Percentiles rank a stretch among this genome's conserved stretches.
These are phyloP conservation scores for Fusarium humuli DNA, from an alignment of 2,329 filamentous ascomycete genomes.

Conservation along the genomic window DNA sequence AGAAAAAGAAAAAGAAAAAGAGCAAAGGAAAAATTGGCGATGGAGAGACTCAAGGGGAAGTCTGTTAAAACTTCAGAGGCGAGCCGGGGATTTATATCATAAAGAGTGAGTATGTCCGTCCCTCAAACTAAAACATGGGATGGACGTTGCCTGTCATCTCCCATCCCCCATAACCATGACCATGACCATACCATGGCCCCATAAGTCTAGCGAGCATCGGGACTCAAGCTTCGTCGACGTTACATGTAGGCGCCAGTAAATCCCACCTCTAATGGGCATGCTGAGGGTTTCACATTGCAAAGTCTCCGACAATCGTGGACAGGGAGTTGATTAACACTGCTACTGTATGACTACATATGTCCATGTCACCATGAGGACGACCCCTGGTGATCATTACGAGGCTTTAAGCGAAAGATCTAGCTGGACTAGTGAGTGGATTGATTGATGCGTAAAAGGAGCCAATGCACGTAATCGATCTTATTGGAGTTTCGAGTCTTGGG, in stretches of 20 bases:
- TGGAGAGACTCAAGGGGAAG: conserved; percentile 32
- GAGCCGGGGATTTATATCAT: conserved; percentile 37
- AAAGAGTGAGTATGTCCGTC: neutral
- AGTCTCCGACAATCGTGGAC: conserved; percentile 31
- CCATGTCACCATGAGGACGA: neutral
- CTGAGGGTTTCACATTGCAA: conserved; percentile 41
- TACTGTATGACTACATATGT: neutral
- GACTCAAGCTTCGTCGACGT: conserved; percentile 11
- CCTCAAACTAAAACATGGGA: conserved; percentile 14
- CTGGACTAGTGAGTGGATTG: neutral
- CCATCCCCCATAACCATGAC: conserved; percentile 6
- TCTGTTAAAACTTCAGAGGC: conserved; percentile 8
- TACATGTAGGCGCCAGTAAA: conserved; percentile 33
- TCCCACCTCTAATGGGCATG: conserved; percentile 32
- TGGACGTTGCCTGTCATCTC: conserved; percentile 16
- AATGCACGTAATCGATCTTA: conserved; percentile 19
- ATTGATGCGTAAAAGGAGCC: conserved; percentile 17
- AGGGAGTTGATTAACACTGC: conserved; percentile 20
- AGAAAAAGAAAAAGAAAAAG: conserved; percentile 43
- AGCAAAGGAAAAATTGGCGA: conserved; percentile 37
- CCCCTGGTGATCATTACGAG: conserved; percentile 40
- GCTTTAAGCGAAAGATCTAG: conserved; percentile 43
- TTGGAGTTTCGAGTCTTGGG: conserved; percentile 39
- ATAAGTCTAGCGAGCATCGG: neutral
- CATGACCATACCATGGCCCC: neutral